Evolutionary conservation across 2,329 filamentous ascomycete genomes (phyloP).

Genomic region (Thelonectria discophora): DNA sequence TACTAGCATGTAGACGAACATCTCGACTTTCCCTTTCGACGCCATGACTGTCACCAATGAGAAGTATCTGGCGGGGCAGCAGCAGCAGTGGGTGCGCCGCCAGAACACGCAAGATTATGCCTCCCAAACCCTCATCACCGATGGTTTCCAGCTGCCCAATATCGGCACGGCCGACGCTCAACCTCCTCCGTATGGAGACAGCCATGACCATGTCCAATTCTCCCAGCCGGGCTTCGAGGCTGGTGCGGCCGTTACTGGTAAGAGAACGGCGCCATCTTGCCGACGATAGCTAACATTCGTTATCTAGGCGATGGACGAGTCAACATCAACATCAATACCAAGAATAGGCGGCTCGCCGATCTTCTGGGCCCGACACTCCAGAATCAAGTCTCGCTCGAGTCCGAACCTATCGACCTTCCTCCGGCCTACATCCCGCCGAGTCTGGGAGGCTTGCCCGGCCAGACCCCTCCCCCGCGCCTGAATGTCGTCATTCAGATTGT

Average conservation of each 20-base stretch:
- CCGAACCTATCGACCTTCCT: conserved; percentile 58
- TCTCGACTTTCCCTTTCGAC: conserved; percentile 1
- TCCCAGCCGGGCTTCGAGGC: conserved; percentile 71
- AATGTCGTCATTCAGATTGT: conserved; percentile 81
- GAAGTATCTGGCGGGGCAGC: conserved; percentile 39
- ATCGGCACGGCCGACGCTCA: conserved; percentile 53
- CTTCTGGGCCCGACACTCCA: conserved; percentile 72
- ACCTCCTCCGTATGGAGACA: conserved; percentile 68
- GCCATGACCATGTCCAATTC: conserved; percentile 65
- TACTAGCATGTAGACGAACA: conserved; percentile 10
- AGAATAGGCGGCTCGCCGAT: conserved; percentile 70
- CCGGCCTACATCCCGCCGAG: conserved; percentile 78
- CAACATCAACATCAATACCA: conserved; percentile 82
- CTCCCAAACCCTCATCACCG: conserved; percentile 47
- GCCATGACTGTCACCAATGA: conserved; percentile 43
- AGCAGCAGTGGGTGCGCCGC: conserved; percentile 32
- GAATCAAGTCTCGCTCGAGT: conserved; percentile 62
- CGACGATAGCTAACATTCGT: conserved; percentile 28
- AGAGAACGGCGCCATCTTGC: conserved; percentile 1
- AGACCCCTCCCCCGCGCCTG: conserved; percentile 65
- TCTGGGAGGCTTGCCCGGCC: conserved; percentile 69
- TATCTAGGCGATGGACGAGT: conserved; percentile 75
- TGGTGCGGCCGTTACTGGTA: conserved; percentile 66
- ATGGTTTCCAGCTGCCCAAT: conserved; percentile 53
- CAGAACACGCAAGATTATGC: conserved; percentile 20